phyloP scores from a whole-genome alignment of 768 basidiomycete genomes.

The Chalciporus chontae region DNA sequence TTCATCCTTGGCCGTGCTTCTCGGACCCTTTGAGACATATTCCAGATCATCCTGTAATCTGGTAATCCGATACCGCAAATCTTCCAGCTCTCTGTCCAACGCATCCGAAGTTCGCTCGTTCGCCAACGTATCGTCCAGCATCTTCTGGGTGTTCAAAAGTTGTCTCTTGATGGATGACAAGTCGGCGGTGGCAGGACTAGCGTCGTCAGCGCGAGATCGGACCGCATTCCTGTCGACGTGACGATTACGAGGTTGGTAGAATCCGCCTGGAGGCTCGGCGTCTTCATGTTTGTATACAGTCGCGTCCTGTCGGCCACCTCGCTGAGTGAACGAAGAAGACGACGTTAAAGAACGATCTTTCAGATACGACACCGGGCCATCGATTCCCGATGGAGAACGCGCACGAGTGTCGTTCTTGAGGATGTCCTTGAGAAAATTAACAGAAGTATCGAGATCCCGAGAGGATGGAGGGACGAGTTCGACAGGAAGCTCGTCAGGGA shows the following conservation, averaged over 20 bases:
- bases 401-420: constrained; percentile 83
- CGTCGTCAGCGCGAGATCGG: constrained; percentile 67
- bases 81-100: constrained; percentile 86
- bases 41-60: constrained; percentile 91
- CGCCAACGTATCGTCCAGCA: constrained; percentile 74
- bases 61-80: constrained; percentile 79
- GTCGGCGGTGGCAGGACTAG: constrained; percentile 57
- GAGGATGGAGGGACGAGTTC: constrained; percentile 93
- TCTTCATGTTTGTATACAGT: constrained; percentile 87
- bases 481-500: constrained; percentile 81
- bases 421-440: constrained; percentile 84
- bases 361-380: constrained; percentile 55
- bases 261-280: constrained; percentile 52
- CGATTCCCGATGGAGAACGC: constrained; percentile 53
- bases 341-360: constrained; percentile 72
- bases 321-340: constrained; percentile 44
- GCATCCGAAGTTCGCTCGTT: constrained; percentile 81
- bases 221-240: constrained; percentile 85
- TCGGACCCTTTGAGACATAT: constrained; percentile 73
- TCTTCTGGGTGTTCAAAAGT: constrained; percentile 71
- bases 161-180: constrained; percentile 84
- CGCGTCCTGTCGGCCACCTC: constrained; percentile 72
- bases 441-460: constrained; percentile 83
- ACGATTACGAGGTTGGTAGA: constrained; percentile 77
- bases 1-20: constrained; percentile 71